These are phyloP conservation scores for Saturnispora mendoncae DNA, from an alignment of 805 yeast genomes.

Conservation along the genomic window DNA sequence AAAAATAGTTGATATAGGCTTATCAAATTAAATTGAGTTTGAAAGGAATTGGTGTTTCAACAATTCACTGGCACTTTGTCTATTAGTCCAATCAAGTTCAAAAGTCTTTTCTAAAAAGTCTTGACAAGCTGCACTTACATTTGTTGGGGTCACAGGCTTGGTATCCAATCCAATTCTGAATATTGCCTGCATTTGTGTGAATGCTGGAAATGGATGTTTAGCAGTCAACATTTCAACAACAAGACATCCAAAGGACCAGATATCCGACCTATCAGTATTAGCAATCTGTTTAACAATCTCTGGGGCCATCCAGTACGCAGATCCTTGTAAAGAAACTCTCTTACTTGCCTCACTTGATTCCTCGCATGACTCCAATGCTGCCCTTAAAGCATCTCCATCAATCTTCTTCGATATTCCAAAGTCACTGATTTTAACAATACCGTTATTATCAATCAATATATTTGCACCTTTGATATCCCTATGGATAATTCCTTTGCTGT, in stretches of 20 bases:
- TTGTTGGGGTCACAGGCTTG: conserved; percentile 69
- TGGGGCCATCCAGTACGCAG: conserved; percentile 99
- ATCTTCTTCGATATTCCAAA: conserved; percentile 60
- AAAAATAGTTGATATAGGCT: neutral
- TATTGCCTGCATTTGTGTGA: conserved; percentile 94
- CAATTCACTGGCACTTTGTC: conserved; percentile 42
- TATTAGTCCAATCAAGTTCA: conserved; percentile 59
- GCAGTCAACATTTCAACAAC: conserved; percentile 95
- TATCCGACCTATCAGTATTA: conserved; percentile 87
- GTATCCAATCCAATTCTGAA: conserved; percentile 85
- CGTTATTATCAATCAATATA: conserved; percentile 48
- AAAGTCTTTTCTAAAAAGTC: conserved; percentile 62
- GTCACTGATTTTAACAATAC: conserved; percentile 56
- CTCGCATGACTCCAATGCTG: conserved; percentile 16
- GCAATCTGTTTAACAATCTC: conserved; percentile 93
- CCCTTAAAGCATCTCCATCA: conserved; percentile 12
- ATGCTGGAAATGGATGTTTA: conserved; percentile 89
- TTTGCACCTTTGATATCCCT: conserved; percentile 61
- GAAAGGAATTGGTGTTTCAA: conserved; percentile 6
- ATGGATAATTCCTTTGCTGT: conserved; percentile 50
- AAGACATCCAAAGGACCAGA: conserved; percentile 95
- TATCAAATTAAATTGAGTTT: conserved; percentile 2
- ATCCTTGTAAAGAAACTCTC: conserved; percentile 86
- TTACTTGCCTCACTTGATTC: conserved; percentile 37
- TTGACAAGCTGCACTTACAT: conserved; percentile 59